Conservation (phyloP, 116 monocot species). For the Papilionanthe hybrid region DNA sequence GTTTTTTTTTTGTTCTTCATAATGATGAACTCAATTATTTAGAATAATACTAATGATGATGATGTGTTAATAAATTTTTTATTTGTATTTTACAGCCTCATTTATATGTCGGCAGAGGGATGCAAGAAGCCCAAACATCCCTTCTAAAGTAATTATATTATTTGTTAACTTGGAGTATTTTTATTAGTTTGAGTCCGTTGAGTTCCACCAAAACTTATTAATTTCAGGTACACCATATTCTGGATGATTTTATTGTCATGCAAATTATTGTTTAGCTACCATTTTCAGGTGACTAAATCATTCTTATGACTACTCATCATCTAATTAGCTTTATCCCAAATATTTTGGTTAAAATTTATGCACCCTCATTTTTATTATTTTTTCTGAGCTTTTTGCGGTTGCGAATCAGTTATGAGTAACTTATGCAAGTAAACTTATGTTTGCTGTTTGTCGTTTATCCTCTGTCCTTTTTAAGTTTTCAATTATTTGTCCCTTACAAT, state of each 20-base stretch:
- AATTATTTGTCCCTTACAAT: not conserved
- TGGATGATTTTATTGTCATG: conserved; percentile 63
- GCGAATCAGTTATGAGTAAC: too few species aligned
- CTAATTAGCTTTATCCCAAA: too few species aligned
- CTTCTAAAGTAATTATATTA: conserved; percentile 56
- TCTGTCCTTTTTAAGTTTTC: too few species aligned
- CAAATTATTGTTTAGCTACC: conserved; percentile 76
- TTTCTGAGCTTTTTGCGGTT: too few species aligned
- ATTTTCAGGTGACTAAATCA: conserved; percentile 60
- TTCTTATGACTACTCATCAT: not conserved
- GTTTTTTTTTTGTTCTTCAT: not conserved
- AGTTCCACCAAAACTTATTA: not conserved
- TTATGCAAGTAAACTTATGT: too few species aligned
- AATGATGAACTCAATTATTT: not conserved
- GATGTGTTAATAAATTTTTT: not conserved
- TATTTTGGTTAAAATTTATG: too few species aligned
- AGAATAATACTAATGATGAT: not conserved
- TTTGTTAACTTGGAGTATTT: conserved; percentile 2
- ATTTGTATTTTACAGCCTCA: conserved; percentile 33
- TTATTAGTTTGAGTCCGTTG: conserved; percentile 8
- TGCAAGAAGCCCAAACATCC: conserved; percentile 60
- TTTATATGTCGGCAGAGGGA: conserved; percentile 67
- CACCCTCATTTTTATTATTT: too few species aligned
- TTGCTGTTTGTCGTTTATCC: too few species aligned
- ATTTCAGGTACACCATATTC: conserved; percentile 68